Evolutionary conservation across 2,329 filamentous ascomycete species (phyloP).

Genomic region (Leptographium radiaticola): DNA sequence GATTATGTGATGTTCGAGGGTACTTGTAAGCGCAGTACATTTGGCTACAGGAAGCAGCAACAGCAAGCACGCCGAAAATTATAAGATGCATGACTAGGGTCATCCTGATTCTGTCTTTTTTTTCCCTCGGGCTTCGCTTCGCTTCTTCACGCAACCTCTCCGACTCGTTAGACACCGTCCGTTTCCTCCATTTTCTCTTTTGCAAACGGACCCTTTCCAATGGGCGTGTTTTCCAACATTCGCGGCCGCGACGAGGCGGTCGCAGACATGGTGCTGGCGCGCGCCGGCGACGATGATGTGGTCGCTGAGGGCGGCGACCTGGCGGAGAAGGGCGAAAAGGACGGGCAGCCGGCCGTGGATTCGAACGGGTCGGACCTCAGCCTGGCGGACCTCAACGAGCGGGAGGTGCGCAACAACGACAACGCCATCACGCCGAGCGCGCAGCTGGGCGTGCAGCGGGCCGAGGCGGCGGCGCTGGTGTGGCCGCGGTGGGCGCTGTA

Average conservation of each 20-base stretch:
- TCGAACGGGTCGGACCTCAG: background rate
- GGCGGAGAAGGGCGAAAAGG: background rate
- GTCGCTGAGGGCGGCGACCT: background rate
- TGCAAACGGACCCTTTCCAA: background rate
- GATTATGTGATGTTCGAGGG: too few species aligned
- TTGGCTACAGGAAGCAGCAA: too few species aligned
- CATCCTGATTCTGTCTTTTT: too few species aligned
- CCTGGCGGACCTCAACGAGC: slow-evolving; percentile 9
- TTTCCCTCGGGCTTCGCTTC: too few species aligned
- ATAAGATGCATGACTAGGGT: too few species aligned
- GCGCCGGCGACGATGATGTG: background rate
- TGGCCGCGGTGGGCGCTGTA: slow-evolving; percentile 28
- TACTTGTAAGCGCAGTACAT: too few species aligned
- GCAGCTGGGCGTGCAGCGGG: slow-evolving; percentile 32
- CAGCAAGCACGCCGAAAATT: too few species aligned
- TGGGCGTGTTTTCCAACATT: background rate
- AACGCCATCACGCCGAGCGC: slow-evolving; percentile 12
- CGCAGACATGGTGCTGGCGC: background rate
- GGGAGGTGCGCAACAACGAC: slow-evolving; percentile 7
- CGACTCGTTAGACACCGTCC: too few species aligned
- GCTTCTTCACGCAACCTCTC: too few species aligned
- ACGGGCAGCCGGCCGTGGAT: background rate
- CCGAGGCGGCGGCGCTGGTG: slow-evolving; percentile 33
- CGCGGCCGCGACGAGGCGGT: background rate
- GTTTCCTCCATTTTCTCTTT: too few species aligned